Percentiles rank a stretch among this genome's conserved stretches.
Conservation (phyloP, 140 eudicot species). For the Senecio squalidus region DNA sequence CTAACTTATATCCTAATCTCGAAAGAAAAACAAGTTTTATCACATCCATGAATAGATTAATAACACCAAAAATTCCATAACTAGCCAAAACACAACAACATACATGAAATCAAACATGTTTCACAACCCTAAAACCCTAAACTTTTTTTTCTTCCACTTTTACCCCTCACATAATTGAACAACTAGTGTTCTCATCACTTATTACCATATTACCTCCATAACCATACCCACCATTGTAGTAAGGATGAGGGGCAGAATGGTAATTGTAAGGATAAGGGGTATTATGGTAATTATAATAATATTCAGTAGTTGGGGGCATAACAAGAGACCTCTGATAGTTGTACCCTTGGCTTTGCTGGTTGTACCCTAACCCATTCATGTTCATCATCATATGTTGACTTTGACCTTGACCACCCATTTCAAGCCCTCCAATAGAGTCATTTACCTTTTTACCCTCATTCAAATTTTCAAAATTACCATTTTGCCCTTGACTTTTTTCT, state of each 20-base stretch:
- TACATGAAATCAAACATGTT: slow-evolving; percentile 17
- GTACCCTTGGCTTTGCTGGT: slow-evolving; percentile 29
- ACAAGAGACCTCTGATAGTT: slow-evolving; percentile 62
- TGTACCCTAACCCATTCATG: slow-evolving; percentile 44
- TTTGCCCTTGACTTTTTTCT: slow-evolving; percentile 44
- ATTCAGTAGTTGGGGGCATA: slow-evolving; percentile 56
- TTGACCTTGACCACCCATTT: slow-evolving; percentile 27
- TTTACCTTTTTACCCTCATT: slow-evolving; percentile 43
- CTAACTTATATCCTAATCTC: too few species aligned
- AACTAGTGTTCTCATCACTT: slow-evolving; percentile 57
- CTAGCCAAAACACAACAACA: slow-evolving; percentile 19
- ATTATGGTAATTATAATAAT: slow-evolving; percentile 43
- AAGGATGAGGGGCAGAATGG: slow-evolving; percentile 34
- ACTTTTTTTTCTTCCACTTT: slow-evolving; percentile 15
- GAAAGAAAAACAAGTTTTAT: too few species aligned
- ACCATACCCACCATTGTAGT: slow-evolving; percentile 19
- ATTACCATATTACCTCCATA: slow-evolving; percentile 29
- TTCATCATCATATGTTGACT: slow-evolving; percentile 38
- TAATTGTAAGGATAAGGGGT: slow-evolving; percentile 43
- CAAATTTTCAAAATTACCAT: slow-evolving; percentile 29
- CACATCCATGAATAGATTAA: too few species aligned
- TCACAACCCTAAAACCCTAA: neutral
- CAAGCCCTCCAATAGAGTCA: slow-evolving; percentile 51
- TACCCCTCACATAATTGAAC: slow-evolving; percentile 63
- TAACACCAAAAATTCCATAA: slow-evolving; percentile 8